A percentile compares a stretch with the other conserved stretches of the same genome.
These are phyloP conservation scores for Ophiostoma tasmaniense DNA, from an alignment of 2,329 filamentous ascomycete species.

Conservation along the genomic window DNA sequence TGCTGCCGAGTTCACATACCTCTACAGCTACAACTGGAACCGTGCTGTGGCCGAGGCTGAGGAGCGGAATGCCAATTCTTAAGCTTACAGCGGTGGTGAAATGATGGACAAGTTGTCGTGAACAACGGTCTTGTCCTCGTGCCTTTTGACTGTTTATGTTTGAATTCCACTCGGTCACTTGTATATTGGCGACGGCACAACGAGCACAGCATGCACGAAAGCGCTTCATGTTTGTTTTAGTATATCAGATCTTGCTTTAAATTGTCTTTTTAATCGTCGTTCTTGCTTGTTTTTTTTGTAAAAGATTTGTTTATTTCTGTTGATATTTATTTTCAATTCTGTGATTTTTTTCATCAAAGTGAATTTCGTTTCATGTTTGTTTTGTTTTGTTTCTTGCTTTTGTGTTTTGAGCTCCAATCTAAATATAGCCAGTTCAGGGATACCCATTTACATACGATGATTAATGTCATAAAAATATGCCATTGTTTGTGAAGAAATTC, in stretches of 20 bases:
- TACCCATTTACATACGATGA: background rate
- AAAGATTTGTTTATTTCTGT: background rate
- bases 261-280: background rate
- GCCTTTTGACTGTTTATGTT: background rate
- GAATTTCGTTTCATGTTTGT: background rate
- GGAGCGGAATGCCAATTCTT: slow-evolving; percentile 34
- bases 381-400: background rate
- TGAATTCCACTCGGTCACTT: background rate
- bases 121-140: background rate
- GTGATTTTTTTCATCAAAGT: background rate
- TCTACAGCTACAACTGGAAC: slow-evolving; percentile 46
- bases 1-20: slow-evolving; percentile 45
- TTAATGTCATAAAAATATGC: no score
- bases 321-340: background rate
- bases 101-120: background rate
- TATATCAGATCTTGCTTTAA: background rate
- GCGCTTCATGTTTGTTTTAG: background rate
- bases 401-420: background rate
- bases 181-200: background rate
- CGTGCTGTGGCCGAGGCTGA: slow-evolving; percentile 45
- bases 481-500: no score
- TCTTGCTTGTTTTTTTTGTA: background rate
- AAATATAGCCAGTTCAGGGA: background rate
- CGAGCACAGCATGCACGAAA: background rate
- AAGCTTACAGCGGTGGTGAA: background rate